phyloP scores from a whole-genome alignment of 371 early-diverging fungal genomes.

The Circinella umbellata region DNA sequence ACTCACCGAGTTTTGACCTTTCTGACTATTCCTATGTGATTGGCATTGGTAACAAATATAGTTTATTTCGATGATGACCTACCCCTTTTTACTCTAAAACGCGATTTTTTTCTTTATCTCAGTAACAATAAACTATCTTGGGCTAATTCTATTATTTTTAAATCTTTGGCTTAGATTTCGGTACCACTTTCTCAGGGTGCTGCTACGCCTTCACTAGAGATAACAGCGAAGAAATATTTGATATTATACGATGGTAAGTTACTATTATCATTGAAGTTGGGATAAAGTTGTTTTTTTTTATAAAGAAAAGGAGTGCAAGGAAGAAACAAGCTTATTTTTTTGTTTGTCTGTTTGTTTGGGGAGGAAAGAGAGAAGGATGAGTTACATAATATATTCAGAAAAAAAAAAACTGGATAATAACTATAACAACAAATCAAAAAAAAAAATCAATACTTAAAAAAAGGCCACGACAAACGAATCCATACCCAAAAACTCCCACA shows the following conservation, averaged over 20 bases:
- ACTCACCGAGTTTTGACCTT: slow-evolving; percentile 44
- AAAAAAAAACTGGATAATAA: background rate
- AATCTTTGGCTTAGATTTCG: slow-evolving; percentile 50
- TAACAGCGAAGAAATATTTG: slow-evolving; percentile 53
- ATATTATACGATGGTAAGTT: slow-evolving; percentile 51
- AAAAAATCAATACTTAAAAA: background rate
- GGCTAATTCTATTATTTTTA: background rate
- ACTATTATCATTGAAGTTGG: background rate
- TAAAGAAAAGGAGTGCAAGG: background rate
- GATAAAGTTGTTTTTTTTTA: too few relatives aligned
- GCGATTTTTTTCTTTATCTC: background rate
- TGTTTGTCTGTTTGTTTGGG: too few relatives aligned
- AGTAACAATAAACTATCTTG: slow-evolving; percentile 4
- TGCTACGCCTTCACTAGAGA: slow-evolving; percentile 57
- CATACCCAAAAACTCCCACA: slow-evolving; percentile 55
- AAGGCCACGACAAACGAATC: slow-evolving; percentile 54
- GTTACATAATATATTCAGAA: background rate
- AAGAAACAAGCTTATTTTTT: background rate
- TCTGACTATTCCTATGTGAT: slow-evolving; percentile 53
- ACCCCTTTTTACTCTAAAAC: too few relatives aligned
- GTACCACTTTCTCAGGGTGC: slow-evolving; percentile 60
- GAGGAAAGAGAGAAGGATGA: slow-evolving; percentile 6
- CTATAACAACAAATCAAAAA: background rate
- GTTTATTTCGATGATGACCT: background rate
- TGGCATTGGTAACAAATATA: slow-evolving; percentile 43